Conservation (phyloP, 148 eudicot species). For the Agrostemma githago region DNA sequence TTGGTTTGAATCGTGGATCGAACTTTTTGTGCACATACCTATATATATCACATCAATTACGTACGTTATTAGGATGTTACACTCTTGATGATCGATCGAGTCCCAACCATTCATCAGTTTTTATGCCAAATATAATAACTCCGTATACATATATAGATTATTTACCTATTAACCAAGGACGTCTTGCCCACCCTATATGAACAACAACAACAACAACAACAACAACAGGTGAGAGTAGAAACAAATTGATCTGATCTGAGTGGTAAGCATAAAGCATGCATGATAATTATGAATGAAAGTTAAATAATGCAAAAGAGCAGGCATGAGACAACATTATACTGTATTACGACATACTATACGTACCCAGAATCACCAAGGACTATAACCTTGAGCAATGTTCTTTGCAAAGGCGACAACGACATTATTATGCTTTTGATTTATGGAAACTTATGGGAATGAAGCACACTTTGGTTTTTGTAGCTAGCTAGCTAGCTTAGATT, state of each 20-base stretch:
- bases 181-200: conserved; percentile 54
- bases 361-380: conserved; percentile 45
- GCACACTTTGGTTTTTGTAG: not conserved
- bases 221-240: too few relatives aligned
- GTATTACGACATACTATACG: too few relatives aligned
- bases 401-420: conserved; percentile 18
- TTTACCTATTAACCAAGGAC: conserved; percentile 49
- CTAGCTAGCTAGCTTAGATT: not conserved
- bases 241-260: too few relatives aligned
- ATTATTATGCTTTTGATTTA: not conserved
- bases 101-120: too few relatives aligned
- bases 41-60: not conserved
- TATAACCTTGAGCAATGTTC: conserved; percentile 44
- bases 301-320: too few relatives aligned
- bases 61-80: too few relatives aligned
- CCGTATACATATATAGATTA: not conserved
- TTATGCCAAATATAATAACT: too few relatives aligned
- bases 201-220: too few relatives aligned
- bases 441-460: not conserved
- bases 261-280: too few relatives aligned
- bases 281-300: too few relatives aligned
- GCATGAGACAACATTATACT: too few relatives aligned
- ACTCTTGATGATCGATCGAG: too few relatives aligned
- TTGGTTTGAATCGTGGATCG: conserved; percentile 64
- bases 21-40: conserved; percentile 68